Evolutionary conservation across 2,329 filamentous ascomycete species (phyloP).

Genomic region (Phyllosticta ampelicida): DNA sequence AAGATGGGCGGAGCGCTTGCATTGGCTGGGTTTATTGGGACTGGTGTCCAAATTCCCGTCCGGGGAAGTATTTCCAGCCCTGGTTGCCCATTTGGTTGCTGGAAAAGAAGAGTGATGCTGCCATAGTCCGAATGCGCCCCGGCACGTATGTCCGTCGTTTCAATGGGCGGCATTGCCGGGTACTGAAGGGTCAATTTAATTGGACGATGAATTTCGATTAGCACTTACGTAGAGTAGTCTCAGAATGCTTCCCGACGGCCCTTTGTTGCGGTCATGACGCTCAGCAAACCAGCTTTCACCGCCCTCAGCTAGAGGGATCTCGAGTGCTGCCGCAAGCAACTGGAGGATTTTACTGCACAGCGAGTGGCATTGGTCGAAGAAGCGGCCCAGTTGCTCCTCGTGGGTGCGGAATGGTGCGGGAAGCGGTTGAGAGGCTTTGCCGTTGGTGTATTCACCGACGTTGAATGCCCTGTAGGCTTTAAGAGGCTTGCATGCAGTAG

Average conservation of each 20-base stretch:
- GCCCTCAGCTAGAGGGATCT: slow-evolving; percentile 33
- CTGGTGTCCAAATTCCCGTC: slow-evolving; percentile 33
- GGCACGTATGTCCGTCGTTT: slow-evolving; percentile 60
- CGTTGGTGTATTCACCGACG: slow-evolving; percentile 63
- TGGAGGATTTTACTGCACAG: slow-evolving; percentile 64
- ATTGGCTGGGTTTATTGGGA: slow-evolving; percentile 43
- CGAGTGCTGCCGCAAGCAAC: slow-evolving; percentile 68
- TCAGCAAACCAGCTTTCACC: slow-evolving; percentile 46
- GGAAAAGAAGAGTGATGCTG: slow-evolving; percentile 63
- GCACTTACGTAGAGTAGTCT: slow-evolving; percentile 41
- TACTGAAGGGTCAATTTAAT: slow-evolving; percentile 18
- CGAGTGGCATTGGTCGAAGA: slow-evolving; percentile 58
- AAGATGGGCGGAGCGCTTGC: slow-evolving; percentile 55
- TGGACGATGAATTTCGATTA: not conserved
- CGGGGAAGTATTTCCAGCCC: slow-evolving; percentile 71
- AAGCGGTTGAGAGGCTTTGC: slow-evolving; percentile 65
- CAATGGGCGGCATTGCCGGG: slow-evolving; percentile 32
- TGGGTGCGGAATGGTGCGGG: slow-evolving; percentile 52
- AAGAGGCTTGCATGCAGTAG: not conserved
- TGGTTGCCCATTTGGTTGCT: slow-evolving; percentile 62
- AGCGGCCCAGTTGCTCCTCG: slow-evolving; percentile 52
- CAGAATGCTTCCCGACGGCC: slow-evolving; percentile 42
- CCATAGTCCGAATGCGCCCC: slow-evolving; percentile 84
- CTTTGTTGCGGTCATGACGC: slow-evolving; percentile 44
- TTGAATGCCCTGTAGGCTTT: slow-evolving; percentile 69